Conservation (phyloP, 768 basidiomycete species). For the Xerocomellus chrysenteron region DNA sequence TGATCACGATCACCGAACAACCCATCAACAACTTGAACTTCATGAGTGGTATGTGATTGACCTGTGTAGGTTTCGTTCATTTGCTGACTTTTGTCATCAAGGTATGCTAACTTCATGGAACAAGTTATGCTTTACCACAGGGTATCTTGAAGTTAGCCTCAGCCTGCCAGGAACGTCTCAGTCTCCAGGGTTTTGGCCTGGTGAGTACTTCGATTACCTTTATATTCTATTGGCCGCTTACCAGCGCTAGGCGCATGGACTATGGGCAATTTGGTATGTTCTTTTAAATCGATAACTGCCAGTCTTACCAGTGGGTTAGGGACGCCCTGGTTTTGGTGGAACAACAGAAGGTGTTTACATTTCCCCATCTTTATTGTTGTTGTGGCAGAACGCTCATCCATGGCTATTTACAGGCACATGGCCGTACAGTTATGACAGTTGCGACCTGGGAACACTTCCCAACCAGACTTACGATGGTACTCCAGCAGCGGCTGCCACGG, state of each 20-base stretch:
- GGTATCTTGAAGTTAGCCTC: slow-evolving; percentile 82
- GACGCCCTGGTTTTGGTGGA: slow-evolving; percentile 84
- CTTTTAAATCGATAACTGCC: neutral
- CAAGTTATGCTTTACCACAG: slow-evolving; percentile 92
- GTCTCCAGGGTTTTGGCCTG: slow-evolving; percentile 85
- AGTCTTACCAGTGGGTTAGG: slow-evolving; percentile 46
- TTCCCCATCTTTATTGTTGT: neutral
- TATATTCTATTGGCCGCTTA: slow-evolving; percentile 3
- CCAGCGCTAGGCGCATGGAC: slow-evolving; percentile 58
- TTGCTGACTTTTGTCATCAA: slow-evolving; percentile 20
- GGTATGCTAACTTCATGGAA: slow-evolving; percentile 88
- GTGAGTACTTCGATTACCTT: slow-evolving; percentile 38
- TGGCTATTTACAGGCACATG: slow-evolving; percentile 42
- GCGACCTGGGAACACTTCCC: slow-evolving; percentile 84
- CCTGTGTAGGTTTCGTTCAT: neutral
- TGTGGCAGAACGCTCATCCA: neutral
- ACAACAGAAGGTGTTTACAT: slow-evolving; percentile 68
- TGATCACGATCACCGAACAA: slow-evolving; percentile 74
- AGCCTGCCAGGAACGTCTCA: slow-evolving; percentile 65
- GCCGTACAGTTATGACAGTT: slow-evolving; percentile 83
- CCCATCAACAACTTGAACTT: slow-evolving; percentile 81
- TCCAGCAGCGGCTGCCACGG: slow-evolving; percentile 59
- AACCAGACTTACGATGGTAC: slow-evolving; percentile 70
- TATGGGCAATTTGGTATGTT: slow-evolving; percentile 61
- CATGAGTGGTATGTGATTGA: slow-evolving; percentile 56